Evolutionary conservation across 164 flowering plant species (phyloP).

Genomic region (Cinnamomum micranthum): DNA sequence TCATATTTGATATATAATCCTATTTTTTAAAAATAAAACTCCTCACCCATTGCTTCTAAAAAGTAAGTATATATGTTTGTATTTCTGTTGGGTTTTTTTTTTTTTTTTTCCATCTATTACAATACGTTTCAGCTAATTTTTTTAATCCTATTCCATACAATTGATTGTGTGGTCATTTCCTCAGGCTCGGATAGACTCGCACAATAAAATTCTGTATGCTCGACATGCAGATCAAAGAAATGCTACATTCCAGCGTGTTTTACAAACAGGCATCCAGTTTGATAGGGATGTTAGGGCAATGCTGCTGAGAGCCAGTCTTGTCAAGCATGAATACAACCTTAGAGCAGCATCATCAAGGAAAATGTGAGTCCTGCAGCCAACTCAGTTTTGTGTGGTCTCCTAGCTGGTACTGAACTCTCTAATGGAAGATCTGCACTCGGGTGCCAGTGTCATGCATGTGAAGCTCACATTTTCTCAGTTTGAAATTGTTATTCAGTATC

Average conservation of each 20-base stretch:
- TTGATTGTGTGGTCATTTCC: background rate
- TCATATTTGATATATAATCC: too few relatives aligned
- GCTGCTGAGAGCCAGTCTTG: constrained; percentile 82
- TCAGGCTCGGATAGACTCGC: constrained; percentile 97
- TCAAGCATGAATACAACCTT: constrained; percentile 63
- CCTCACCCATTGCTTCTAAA: too few relatives aligned
- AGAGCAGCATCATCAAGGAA: constrained; percentile 45
- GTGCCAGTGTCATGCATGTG: background rate
- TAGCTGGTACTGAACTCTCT: background rate
- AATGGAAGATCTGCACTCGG: background rate
- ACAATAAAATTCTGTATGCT: constrained; percentile 94
- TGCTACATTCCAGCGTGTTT: constrained; percentile 81
- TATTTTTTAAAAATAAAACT: too few relatives aligned
- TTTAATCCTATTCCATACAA: too few relatives aligned
- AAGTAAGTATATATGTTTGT: too few relatives aligned
- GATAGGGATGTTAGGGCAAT: constrained; percentile 82
- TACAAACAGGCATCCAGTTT: constrained; percentile 88
- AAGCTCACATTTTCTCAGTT: too few relatives aligned
- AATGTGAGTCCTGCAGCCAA: constrained; percentile 7
- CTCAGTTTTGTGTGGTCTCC: background rate
- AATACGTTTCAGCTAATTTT: background rate
- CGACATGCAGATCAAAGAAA: constrained; percentile 97
- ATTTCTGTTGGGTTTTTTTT: too few relatives aligned
- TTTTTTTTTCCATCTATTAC: too few relatives aligned
- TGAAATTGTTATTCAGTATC: background rate